These are phyloP conservation scores for Discostella pseudostelligera DNA, from an alignment of 108 stramenopile species.

Conservation along the genomic window DNA sequence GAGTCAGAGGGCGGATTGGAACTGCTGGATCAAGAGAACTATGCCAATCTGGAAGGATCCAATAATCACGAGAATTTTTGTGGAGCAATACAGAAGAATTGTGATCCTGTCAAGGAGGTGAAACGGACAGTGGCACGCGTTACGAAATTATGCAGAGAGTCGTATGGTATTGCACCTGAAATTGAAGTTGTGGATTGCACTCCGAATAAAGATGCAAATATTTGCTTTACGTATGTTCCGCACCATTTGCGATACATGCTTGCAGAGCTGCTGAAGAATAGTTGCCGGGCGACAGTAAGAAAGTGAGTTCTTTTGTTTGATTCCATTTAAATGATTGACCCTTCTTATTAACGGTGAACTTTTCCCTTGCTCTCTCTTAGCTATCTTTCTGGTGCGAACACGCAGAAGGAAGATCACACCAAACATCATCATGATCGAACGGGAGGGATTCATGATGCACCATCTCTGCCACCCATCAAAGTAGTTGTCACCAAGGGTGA, in stretches of 20 bases:
- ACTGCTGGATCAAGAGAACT: constrained; percentile 28
- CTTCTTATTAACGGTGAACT: neutral
- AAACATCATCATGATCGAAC: constrained; percentile 32
- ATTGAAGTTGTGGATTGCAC: constrained; percentile 74
- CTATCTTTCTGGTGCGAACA: constrained; percentile 26
- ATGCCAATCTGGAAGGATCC: neutral
- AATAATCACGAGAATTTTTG: constrained; percentile 26
- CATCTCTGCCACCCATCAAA: constrained; percentile 74
- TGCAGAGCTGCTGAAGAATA: constrained; percentile 96
- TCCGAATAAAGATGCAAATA: constrained; percentile 21
- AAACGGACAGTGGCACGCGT: constrained; percentile 60
- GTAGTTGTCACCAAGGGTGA: constrained; percentile 94
- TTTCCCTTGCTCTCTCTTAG: constrained; percentile 6
- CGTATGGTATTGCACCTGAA: constrained; percentile 75
- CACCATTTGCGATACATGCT: constrained; percentile 96
- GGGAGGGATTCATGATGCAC: constrained; percentile 45
- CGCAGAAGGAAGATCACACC: constrained; percentile 47
- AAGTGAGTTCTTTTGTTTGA: constrained; percentile 34
- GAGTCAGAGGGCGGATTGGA: constrained; percentile 34
- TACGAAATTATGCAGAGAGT: constrained; percentile 52
- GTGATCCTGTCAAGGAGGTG: constrained; percentile 68
- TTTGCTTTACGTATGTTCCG: constrained; percentile 84
- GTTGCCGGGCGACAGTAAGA: constrained; percentile 87
- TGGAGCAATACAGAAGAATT: constrained; percentile 79
- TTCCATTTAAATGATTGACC: neutral